Evolutionary conservation across 2,329 filamentous ascomycete species (phyloP).

Genomic region (Ophiostoma himal-ulmi): DNA sequence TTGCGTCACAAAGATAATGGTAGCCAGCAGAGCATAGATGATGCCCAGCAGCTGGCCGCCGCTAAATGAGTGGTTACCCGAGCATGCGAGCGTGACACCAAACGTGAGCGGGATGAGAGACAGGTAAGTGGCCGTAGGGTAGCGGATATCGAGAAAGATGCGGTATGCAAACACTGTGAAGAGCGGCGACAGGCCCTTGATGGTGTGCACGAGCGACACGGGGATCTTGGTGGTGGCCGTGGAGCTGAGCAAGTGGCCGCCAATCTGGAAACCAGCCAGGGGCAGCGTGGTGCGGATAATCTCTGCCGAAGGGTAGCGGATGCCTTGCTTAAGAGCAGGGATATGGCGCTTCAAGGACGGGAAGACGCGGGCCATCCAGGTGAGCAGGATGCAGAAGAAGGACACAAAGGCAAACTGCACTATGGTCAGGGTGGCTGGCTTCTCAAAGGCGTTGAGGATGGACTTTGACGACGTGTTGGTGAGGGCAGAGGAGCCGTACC

Average conservation of each 20-base stretch:
- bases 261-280: slow-evolving; percentile 85
- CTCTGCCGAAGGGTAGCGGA: slow-evolving; percentile 72
- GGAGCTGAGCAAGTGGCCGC: slow-evolving; percentile 87
- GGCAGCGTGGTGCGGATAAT: slow-evolving; percentile 86
- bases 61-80: slow-evolving; percentile 63
- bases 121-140: slow-evolving; percentile 79
- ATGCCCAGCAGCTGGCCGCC: slow-evolving; percentile 87
- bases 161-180: slow-evolving; percentile 95
- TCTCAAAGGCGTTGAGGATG: slow-evolving; percentile 85
- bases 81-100: slow-evolving; percentile 95
- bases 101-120: slow-evolving; percentile 85
- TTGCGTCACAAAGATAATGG: slow-evolving; percentile 91
- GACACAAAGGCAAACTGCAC: slow-evolving; percentile 93
- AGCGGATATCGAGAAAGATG: slow-evolving; percentile 79
- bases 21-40: slow-evolving; percentile 79
- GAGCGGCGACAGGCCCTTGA: slow-evolving; percentile 92
- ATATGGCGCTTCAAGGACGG: slow-evolving; percentile 64
- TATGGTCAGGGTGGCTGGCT: slow-evolving; percentile 84
- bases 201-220: slow-evolving; percentile 94
- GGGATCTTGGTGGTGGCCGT: slow-evolving; percentile 92
- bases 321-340: slow-evolving; percentile 75
- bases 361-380: slow-evolving; percentile 67
- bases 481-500: slow-evolving; percentile 92
- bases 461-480: slow-evolving; percentile 98
- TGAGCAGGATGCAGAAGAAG: slow-evolving; percentile 74